These are phyloP conservation scores for Phytophthora macrochlamydospora DNA, from an alignment of 352 stramenopile species.

Conservation along the genomic window DNA sequence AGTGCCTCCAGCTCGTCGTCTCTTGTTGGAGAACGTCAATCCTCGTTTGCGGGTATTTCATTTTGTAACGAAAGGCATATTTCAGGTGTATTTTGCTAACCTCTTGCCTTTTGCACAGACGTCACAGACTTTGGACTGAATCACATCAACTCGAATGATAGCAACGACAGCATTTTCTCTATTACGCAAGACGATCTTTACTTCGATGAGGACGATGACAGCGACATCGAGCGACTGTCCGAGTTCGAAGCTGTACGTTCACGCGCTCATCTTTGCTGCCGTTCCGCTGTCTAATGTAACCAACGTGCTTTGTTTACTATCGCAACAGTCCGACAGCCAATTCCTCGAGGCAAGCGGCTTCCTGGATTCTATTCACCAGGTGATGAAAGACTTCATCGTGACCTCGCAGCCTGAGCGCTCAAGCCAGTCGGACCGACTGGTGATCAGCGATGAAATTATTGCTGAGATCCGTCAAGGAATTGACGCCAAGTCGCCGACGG, in stretches of 20 bases:
- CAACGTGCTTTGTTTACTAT: background rate
- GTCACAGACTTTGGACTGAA: conserved; percentile 43
- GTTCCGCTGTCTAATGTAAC: background rate
- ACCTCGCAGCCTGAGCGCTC: conserved; percentile 37
- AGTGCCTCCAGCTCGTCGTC: conserved; percentile 42
- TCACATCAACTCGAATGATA: conserved; percentile 56
- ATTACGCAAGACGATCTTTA: conserved; percentile 58
- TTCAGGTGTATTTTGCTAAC: background rate
- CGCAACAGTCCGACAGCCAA: conserved; percentile 61
- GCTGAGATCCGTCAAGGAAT: conserved; percentile 64
- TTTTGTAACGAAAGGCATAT: background rate
- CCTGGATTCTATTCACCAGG: conserved; percentile 82
- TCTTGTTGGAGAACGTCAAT: conserved; percentile 22
- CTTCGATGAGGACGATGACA: conserved; percentile 47
- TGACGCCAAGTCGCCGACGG: conserved; percentile 18
- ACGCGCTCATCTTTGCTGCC: background rate
- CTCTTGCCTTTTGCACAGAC: conserved; percentile 11
- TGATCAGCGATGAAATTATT: conserved; percentile 80
- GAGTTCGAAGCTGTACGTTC: conserved; percentile 72
- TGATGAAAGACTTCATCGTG: conserved; percentile 71
- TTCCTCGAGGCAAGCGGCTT: conserved; percentile 80
- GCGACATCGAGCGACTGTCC: conserved; percentile 67
- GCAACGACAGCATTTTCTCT: conserved; percentile 54
- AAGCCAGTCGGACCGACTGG: conserved; percentile 35
- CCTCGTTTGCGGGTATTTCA: conserved; percentile 33